Percentiles rank a stretch among this genome's conserved stretches.
Conservation (phyloP, 805 yeast genomes). For the Myxozyma nipponensis region DNA sequence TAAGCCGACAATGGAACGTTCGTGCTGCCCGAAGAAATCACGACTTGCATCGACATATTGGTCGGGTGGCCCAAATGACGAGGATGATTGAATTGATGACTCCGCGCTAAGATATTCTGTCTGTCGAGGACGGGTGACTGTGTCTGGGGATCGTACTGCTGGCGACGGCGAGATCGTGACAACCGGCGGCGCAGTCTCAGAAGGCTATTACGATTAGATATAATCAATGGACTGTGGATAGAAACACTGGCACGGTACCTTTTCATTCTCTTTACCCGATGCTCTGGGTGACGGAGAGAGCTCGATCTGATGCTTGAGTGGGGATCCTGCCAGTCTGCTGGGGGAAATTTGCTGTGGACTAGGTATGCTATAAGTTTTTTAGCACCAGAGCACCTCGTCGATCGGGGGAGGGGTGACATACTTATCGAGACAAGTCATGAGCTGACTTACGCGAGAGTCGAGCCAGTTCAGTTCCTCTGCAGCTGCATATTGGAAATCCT, state of each 20-base stretch:
- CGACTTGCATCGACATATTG: constrained; percentile 9
- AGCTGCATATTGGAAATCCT: constrained; percentile 28
- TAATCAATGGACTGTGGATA: too few relatives aligned
- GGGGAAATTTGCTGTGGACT: too few relatives aligned
- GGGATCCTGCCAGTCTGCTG: neutral
- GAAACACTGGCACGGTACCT: neutral
- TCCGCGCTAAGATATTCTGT: constrained; percentile 13
- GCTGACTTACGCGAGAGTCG: constrained; percentile 14
- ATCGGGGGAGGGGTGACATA: too few relatives aligned
- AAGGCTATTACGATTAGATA: neutral
- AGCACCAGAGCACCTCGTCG: too few relatives aligned
- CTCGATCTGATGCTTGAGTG: neutral
- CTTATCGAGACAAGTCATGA: neutral
- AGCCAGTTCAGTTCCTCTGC: constrained; percentile 27
- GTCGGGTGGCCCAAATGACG: constrained; percentile 13
- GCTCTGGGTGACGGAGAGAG: neutral
- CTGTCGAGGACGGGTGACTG: constrained; percentile 13
- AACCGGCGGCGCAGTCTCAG: neutral
- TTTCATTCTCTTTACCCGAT: constrained; percentile 1
- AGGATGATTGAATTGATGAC: neutral
- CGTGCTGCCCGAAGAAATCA: constrained; percentile 21
- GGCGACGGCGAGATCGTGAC: constrained; percentile 2
- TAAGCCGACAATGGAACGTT: constrained; percentile 17
- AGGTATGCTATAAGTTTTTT: too few relatives aligned
- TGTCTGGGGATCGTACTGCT: constrained; percentile 6